These are phyloP conservation scores for Quercus mongolica DNA, from an alignment of 306 rosid species.

Conservation along the genomic window DNA sequence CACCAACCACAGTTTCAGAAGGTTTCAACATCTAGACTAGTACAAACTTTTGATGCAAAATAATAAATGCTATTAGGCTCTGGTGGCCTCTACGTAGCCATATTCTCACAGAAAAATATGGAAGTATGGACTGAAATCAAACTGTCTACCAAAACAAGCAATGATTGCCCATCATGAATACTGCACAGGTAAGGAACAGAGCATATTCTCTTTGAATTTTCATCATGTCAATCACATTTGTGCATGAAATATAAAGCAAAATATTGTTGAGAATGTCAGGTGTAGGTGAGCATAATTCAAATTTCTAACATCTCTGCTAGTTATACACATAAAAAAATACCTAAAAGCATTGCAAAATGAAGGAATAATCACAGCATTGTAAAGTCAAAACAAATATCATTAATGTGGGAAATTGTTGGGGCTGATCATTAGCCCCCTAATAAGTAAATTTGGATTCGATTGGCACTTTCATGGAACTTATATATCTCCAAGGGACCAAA, in stretches of 20 bases:
- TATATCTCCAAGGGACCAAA: not conserved
- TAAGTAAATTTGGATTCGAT: no score
- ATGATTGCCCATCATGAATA: not conserved
- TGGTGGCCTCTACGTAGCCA: not conserved
- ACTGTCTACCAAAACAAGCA: no score
- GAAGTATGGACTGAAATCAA: no score
- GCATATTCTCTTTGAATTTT: not conserved
- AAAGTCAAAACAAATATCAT: not conserved
- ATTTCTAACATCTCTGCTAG: not conserved
- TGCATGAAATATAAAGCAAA: not conserved
- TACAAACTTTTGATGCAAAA: not conserved
- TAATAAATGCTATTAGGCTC: not conserved
- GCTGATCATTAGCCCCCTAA: not conserved
- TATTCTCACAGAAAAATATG: not conserved
- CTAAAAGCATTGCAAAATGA: not conserved
- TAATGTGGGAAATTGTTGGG: not conserved
- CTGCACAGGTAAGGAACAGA: not conserved
- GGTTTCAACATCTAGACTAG: not conserved
- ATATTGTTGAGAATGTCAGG: not conserved
- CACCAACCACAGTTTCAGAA: no score
- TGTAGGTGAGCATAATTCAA: not conserved
- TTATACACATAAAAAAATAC: not conserved
- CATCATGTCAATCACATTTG: not conserved
- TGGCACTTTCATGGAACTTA: not conserved
- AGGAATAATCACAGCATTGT: not conserved